Percentiles rank a stretch among this genome's conserved stretches.
Conservation (phyloP, 2,329 filamentous ascomycete genomes). For the Ustilaginoidea virens region DNA sequence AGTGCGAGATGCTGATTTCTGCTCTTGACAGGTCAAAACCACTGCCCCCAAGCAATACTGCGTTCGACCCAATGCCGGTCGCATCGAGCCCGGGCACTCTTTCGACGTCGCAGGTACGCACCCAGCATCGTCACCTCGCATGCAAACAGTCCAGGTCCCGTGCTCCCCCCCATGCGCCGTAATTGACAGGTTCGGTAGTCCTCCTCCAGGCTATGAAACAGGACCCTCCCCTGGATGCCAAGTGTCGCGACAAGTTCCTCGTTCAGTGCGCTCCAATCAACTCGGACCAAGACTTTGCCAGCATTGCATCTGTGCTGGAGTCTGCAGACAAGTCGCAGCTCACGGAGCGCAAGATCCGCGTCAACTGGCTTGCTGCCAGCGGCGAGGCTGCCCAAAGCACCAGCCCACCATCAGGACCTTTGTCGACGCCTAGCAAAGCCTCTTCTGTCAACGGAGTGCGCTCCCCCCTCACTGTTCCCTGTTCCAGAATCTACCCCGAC, state of each 20-base stretch:
- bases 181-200: constrained; percentile 36
- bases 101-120: constrained; percentile 78
- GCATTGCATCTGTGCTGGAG: constrained; percentile 69
- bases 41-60: constrained; percentile 99
- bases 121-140: neutral
- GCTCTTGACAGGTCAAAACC: constrained; percentile 68
- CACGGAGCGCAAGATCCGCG: constrained; percentile 90
- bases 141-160: neutral
- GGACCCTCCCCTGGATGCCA: constrained; percentile 71
- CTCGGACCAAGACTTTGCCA: constrained; percentile 68
- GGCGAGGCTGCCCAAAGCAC: constrained; percentile 19
- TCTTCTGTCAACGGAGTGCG: constrained; percentile 25
- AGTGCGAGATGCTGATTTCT: too few relatives aligned
- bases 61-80: constrained; percentile 89
- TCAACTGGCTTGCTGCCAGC: constrained; percentile 61
- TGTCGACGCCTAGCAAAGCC: constrained; percentile 26
- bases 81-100: constrained; percentile 77
- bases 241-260: constrained; percentile 95
- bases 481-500: too few relatives aligned
- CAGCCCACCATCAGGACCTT: constrained; percentile 6
- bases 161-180: neutral
- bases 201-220: constrained; percentile 96
- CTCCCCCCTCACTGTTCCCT: constrained; percentile 7
- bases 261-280: constrained; percentile 83
- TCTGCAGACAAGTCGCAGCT: constrained; percentile 63